Base-by-base conservation (phyloP, 139 green algal species). In the Picochlorum sp. region DNA sequence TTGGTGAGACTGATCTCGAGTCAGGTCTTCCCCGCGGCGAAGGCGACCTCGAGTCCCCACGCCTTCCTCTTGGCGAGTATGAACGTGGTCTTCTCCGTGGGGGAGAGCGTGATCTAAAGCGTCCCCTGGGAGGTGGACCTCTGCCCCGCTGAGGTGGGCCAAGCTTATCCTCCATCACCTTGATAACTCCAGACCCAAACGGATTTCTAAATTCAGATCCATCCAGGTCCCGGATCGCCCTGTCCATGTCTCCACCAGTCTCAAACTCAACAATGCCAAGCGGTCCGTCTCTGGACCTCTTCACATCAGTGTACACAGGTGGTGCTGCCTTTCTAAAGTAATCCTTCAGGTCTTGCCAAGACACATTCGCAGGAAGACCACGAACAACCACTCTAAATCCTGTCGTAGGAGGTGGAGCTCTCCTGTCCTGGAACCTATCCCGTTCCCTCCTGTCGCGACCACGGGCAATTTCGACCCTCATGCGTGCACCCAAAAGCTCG, bases 301-400 rank as follows among this genome's bases (percentile, higher is more conserved):
- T 76, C 10, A 91, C 79, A 50, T 94, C 85, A 21, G 82, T 85
- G 73, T 84, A 92, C 14, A 65, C 49, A 13, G 87, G 87, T 75
- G 81, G 87, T 44, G 71, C 73, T 18, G 79, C 72, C 54, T 74
- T 65, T 26, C 85, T 77, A 61, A 92, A 80, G 64, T 87, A 79
- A 28, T 94, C 87, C 81, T 97, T 97, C 13, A 97, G 77, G 69
- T 97, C 91, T 70, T 97, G 91, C 91, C 91, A 97, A 59, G 76
- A 89, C n/a, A 83, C 85, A 10, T 80, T 87, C 7, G 77, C 50
- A 20, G 91, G 91, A 62, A 97, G 83, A 38, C 74, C 76, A 24
- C 81, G 81, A 32, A 97, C 86, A 1, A 86, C 70, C 1, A 90
- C 82, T 6, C 87, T 75, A 72, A 74, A 94, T 15, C 76, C 71